A percentile compares a stretch with the other conserved stretches of the same genome.
Conservation (phyloP, 2,329 filamentous ascomycete genomes). For the Alternaria postmessia region DNA sequence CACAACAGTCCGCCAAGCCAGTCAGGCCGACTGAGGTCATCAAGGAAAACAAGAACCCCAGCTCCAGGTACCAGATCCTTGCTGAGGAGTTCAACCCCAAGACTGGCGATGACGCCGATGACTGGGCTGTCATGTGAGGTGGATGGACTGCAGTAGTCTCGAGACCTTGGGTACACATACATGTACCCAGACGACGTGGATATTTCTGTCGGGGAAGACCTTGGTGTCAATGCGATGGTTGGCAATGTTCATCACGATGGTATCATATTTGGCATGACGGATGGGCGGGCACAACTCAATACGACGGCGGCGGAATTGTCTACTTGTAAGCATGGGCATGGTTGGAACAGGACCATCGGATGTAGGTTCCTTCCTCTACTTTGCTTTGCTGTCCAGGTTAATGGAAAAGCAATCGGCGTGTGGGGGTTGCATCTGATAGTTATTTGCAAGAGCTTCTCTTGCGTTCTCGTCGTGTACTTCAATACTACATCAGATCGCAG, state of each 20-base stretch:
- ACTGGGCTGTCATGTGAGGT: slow-evolving; percentile 52
- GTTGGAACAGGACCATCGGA: not conserved
- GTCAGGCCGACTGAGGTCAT: slow-evolving; percentile 33
- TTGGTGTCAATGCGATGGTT: slow-evolving; percentile 6
- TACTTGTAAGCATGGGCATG: slow-evolving; percentile 3
- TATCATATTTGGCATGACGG: slow-evolving; percentile 5
- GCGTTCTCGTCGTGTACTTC: slow-evolving; percentile 21
- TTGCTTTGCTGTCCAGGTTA: slow-evolving; percentile 10
- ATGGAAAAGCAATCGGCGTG: slow-evolving; percentile 22
- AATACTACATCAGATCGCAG: not conserved
- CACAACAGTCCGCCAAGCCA: slow-evolving; percentile 30
- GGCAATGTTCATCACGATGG: slow-evolving; percentile 2
- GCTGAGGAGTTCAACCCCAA: slow-evolving; percentile 35
- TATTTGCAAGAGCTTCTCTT: slow-evolving; percentile 12
- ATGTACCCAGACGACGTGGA: not conserved
- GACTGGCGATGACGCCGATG: slow-evolving; percentile 50
- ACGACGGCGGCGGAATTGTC: slow-evolving; percentile 9
- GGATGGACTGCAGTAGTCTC: not conserved
- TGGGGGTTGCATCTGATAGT: slow-evolving; percentile 18
- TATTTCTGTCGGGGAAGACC: not conserved
- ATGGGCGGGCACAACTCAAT: not conserved
- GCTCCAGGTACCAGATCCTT: slow-evolving; percentile 42
- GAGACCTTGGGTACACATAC: not conserved
- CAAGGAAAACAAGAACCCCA: slow-evolving; percentile 41
- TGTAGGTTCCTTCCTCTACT: slow-evolving; percentile 9